Base-by-base conservation (phyloP, 441 rosid species). In the Flueggea neowawraea region DNA sequence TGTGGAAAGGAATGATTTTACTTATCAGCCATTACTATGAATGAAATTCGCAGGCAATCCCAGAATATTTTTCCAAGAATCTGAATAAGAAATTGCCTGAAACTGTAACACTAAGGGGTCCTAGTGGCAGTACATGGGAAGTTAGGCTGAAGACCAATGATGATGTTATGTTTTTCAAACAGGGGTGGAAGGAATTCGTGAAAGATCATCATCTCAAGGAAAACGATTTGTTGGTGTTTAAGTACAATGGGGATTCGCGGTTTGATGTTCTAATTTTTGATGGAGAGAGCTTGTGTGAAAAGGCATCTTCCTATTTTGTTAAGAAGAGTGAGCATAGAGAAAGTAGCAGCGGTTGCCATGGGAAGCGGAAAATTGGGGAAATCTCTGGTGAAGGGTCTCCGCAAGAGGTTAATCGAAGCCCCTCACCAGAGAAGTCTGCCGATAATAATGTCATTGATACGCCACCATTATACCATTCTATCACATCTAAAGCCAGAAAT, bases 151-250 rank as follows among this genome's bases (percentile, higher is more conserved):
- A 33, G 15, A 52, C 64, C 9, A 55, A n/a, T 14, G 65, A 60
- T 10, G 65, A 61, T 32, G 55, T 41, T 7, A 12, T 64, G 55
- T 77, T 65, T 57, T 64, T 77, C 45, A 41, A 12, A 12, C 45
- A 65, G 55, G 80, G 84, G 2, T 78, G 84, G 83, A 71, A 59
- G 39, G 70, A 67, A 32, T 80, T 80, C 62, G 75, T 72, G 4
- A 56, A 69, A 55, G 69, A 63, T 16, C 71, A 75, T 64, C 54
- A 52, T 48, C 71, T 79, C 33, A 57, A 63, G 54, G 65, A 67
- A 43, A 74, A 67, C 12, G 75, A 80, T 74, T 55, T 64, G 14
- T 62, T 83, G 50, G 63, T 75, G 57, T 83, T 80, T 52, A 73
- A 65, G 67, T 78, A 75, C 64, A 63, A 68, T 43, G 75, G 74